Evolutionary conservation across 441 rosid genomes (phyloP), one percentile per base, ranked within the genome.

Genomic region (Theobroma grandiflorum): DNA sequence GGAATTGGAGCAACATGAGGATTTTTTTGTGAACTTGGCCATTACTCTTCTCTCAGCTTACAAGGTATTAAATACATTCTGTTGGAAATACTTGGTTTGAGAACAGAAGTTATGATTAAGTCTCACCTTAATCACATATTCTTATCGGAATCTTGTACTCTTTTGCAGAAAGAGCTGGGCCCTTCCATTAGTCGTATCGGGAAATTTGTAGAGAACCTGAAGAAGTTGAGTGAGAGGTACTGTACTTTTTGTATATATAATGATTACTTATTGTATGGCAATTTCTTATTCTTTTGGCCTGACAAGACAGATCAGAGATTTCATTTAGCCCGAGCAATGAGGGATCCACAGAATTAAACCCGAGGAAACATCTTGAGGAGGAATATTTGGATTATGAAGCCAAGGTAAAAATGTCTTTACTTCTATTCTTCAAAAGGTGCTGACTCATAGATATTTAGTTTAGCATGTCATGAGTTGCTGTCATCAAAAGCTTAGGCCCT

Each of bases 311-410:
- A 83, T 90, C 86, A 47, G 91, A 88, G 87, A 80, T 72, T 72
- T 76, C 77, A 79, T 84, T 92, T 81, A 80, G 59, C 79, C 80
- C 72, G 69, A 90, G 82, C 62, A 86, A 84, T 78, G 95, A 86
- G 58, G 95, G 87, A 43, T 81, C 85, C 52, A 87, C 87, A 78
- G 90, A 81, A 68, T 66, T 89, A 74, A 82, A 88, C 88, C 99
- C 98, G 20, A 97, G 97, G 87, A 90, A 88, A 88, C 87, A 86
- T 90, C 92, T 95, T 15, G 99, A 97, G 89, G 91, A 92, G 87
- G 99, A 94, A 89, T 97, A 97, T 88, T 79, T 94, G 82, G 93
- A 88, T 38, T 93, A 88, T 83, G 99, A 97, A 89, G 90, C 95
- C 79, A 93, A 95, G 96, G 99, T 97, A 84, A 67, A 62, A 78